These are phyloP conservation scores for Pistacia integerrima DNA, from an alignment of 345 rosid species.

Conservation along the genomic window DNA sequence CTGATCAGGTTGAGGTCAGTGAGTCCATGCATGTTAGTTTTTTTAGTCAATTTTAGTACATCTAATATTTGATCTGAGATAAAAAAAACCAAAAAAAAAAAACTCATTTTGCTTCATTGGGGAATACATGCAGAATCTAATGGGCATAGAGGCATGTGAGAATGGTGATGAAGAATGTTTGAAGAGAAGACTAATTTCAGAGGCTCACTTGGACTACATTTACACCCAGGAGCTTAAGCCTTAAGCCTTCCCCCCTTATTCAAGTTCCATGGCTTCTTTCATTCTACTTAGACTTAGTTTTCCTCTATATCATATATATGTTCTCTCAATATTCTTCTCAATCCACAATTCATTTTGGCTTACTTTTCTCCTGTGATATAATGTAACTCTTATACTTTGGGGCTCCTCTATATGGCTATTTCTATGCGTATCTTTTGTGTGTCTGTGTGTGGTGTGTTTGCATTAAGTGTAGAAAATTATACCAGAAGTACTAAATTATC, in stretches of 20 bases:
- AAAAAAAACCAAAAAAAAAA: not conserved
- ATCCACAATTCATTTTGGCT: not conserved
- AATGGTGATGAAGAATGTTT: slow-evolving; percentile 62
- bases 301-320: not conserved
- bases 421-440: not conserved
- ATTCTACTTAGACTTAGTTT: not conserved
- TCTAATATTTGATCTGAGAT: not conserved
- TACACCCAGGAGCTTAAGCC: slow-evolving; percentile 79
- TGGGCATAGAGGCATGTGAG: slow-evolving; percentile 58
- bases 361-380: not conserved
- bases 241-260: slow-evolving; percentile 22
- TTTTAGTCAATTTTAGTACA: not conserved
- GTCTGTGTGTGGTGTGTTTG: not conserved
- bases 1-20: slow-evolving; percentile 22
- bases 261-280: not conserved
- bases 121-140: slow-evolving; percentile 33
- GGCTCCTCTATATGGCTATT: slow-evolving; percentile 1
- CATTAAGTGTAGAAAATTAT: not conserved
- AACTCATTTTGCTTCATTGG: not conserved
- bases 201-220: slow-evolving; percentile 90
- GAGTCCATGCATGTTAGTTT: slow-evolving; percentile 34
- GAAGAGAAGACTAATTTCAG: slow-evolving; percentile 55
- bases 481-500: not conserved
- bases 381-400: slow-evolving; percentile 16
- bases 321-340: slow-evolving; percentile 1